Conservation (phyloP, 768 basidiomycete genomes). For the Psilocybe cubensis region DNA sequence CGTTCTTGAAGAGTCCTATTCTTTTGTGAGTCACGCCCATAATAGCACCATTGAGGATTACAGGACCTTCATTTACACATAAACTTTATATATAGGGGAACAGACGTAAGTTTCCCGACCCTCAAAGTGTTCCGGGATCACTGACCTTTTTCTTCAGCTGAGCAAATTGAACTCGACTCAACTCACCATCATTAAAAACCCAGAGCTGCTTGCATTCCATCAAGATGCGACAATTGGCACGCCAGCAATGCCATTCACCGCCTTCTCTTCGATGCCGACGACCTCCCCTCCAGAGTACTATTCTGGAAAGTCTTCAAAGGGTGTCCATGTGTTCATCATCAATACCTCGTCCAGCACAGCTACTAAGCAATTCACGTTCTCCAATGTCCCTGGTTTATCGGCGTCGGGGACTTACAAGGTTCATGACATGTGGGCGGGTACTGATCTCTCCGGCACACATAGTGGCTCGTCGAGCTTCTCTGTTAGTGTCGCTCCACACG, state of each 20-base stretch:
- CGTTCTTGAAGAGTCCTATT: conserved; percentile 59
- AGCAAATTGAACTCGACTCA: conserved; percentile 41
- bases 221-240: conserved; percentile 50
- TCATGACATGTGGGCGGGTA: conserved; percentile 59
- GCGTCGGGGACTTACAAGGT: conserved; percentile 40
- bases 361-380: conserved; percentile 49
- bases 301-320: conserved; percentile 49
- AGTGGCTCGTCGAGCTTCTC: conserved; percentile 37
- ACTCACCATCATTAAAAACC: conserved; percentile 51
- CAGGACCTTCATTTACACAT: too few relatives aligned
- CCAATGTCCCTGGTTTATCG: conserved; percentile 48
- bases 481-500: conserved; percentile 48
- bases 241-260: conserved; percentile 51
- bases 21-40: conserved; percentile 36
- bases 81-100: conserved; percentile 31
- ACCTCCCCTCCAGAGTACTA: conserved; percentile 58
- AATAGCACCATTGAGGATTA: too few relatives aligned
- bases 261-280: conserved; percentile 38
- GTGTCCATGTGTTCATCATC: conserved; percentile 58
- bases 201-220: conserved; percentile 56
- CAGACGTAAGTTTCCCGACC: conserved; percentile 34
- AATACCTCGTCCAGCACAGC: conserved; percentile 44
- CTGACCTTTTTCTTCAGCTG: conserved; percentile 35
- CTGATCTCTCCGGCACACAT: conserved; percentile 45
- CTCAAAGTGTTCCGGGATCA: conserved; percentile 8